Conservation (phyloP, 208 protist genomes). For the Trypanosomatidae sp. region DNA sequence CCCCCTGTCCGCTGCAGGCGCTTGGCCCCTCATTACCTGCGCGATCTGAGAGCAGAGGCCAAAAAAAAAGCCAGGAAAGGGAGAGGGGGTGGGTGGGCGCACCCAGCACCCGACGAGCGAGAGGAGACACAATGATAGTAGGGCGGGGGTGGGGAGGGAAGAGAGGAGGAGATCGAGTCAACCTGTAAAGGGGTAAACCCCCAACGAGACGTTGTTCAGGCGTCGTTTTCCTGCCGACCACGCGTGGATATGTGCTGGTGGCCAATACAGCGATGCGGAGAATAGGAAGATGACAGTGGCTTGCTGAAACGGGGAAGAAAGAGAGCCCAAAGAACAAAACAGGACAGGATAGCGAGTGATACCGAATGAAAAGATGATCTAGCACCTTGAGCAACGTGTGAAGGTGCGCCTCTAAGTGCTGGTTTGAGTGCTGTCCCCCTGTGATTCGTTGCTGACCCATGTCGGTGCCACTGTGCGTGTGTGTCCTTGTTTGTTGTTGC, state of each 20-base stretch:
- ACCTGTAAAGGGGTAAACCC: background rate
- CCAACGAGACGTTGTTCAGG: background rate
- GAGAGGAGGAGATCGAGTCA: background rate
- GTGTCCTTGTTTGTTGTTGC: background rate
- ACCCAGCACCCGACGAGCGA: background rate
- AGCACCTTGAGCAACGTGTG: background rate
- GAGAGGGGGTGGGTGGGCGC: background rate
- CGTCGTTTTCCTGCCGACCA: background rate
- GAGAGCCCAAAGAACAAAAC: background rate
- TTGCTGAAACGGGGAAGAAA: background rate
- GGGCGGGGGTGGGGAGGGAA: background rate
- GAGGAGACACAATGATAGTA: background rate
- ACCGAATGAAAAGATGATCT: background rate
- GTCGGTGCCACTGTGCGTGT: background rate
- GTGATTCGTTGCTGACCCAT: background rate
- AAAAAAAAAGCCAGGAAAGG: background rate
- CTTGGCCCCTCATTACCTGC: background rate
- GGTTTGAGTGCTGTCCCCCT: background rate
- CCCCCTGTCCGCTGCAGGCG: background rate
- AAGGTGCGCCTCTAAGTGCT: background rate
- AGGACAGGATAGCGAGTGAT: too few species aligned
- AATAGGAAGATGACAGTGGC: background rate
- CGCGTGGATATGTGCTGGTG: background rate
- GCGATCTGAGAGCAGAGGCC: background rate
- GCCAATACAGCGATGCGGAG: background rate